A percentile compares a stretch with the other conserved stretches of the same genome.
These are phyloP conservation scores for Nicotiana tomentosiformis DNA, from an alignment of 257 asterid species.

Conservation along the genomic window DNA sequence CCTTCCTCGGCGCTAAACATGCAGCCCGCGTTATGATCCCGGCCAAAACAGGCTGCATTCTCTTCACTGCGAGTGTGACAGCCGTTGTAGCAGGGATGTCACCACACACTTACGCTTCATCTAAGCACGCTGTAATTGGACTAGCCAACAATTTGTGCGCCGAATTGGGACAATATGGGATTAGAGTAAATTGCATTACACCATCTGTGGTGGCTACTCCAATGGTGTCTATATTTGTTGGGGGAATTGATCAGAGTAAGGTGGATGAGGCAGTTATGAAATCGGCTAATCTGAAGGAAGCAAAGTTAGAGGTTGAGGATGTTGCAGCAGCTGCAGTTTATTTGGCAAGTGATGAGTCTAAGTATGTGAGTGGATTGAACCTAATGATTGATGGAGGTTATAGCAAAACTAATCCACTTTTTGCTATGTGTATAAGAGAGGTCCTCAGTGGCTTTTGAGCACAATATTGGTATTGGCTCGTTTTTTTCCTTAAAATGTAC, in stretches of 20 bases:
- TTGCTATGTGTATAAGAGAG: neutral
- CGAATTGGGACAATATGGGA: conserved; percentile 21
- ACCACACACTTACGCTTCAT: neutral
- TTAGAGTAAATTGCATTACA: conserved; percentile 24
- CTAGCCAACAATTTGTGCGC: conserved; percentile 21
- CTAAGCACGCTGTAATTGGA: conserved; percentile 23
- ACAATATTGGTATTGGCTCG: too few species aligned
- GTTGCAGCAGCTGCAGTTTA: conserved; percentile 13
- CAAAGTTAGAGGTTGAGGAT: conserved; percentile 1
- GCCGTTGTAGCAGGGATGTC: neutral
- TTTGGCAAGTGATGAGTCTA: conserved; percentile 19
- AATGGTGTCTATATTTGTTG: neutral
- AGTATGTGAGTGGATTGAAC: conserved; percentile 17
- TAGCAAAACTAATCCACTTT: conserved; percentile 5
- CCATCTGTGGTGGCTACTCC: conserved; percentile 26
- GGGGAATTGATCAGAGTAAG: neutral
- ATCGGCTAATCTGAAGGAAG: conserved; percentile 26
- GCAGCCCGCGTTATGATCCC: conserved; percentile 31
- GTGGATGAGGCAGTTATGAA: conserved; percentile 15
- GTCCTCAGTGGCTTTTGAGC: neutral
- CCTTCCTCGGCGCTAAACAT: conserved; percentile 20
- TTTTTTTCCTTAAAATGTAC: neutral
- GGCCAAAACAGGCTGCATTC: conserved; percentile 16
- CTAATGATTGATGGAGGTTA: conserved; percentile 17
- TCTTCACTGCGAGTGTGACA: conserved; percentile 19